Evolutionary conservation across 2,329 filamentous ascomycete genomes (phyloP).

Genomic region (Orbilia brochopaga): DNA sequence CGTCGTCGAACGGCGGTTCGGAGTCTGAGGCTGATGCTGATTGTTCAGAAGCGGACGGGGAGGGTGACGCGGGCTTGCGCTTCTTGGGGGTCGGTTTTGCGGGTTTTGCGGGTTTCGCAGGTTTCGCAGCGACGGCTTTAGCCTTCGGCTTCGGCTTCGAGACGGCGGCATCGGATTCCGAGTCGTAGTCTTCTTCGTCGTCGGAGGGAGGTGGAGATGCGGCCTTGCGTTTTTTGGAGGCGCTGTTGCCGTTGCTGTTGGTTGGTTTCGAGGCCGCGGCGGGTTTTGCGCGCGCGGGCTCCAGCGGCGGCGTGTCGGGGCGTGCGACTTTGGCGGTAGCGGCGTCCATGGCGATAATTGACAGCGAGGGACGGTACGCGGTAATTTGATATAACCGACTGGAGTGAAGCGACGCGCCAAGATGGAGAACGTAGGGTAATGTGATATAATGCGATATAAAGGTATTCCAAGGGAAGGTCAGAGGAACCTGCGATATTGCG

Average conservation of each 20-base stretch:
- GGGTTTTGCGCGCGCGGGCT: neutral
- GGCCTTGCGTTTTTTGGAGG: constrained; percentile 48
- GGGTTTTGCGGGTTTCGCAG: constrained; percentile 20
- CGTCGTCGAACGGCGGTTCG: constrained; percentile 3
- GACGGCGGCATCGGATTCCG: neutral
- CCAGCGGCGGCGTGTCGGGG: neutral
- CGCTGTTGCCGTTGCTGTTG: constrained; percentile 20
- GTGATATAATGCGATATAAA: too few species aligned
- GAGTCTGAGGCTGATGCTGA: constrained; percentile 13
- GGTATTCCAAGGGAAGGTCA: neutral
- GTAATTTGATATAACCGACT: neutral
- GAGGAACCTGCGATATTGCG: neutral
- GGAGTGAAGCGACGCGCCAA: neutral
- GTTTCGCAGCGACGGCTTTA: constrained; percentile 18
- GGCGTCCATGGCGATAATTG: neutral
- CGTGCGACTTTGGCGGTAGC: neutral
- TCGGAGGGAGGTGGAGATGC: constrained; percentile 53
- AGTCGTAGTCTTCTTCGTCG: constrained; percentile 52
- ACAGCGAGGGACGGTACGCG: too few species aligned
- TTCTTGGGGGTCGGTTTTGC: constrained; percentile 43
- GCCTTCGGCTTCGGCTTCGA: constrained; percentile 43
- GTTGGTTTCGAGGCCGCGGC: neutral
- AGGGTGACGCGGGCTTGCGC: constrained; percentile 27
- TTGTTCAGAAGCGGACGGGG: constrained; percentile 31
- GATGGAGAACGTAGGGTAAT: too few species aligned